Percentiles rank a stretch among this genome's conserved stretches.
phyloP scores from a whole-genome alignment of 768 basidiomycete genomes.

The Tylopilus sp. region DNA sequence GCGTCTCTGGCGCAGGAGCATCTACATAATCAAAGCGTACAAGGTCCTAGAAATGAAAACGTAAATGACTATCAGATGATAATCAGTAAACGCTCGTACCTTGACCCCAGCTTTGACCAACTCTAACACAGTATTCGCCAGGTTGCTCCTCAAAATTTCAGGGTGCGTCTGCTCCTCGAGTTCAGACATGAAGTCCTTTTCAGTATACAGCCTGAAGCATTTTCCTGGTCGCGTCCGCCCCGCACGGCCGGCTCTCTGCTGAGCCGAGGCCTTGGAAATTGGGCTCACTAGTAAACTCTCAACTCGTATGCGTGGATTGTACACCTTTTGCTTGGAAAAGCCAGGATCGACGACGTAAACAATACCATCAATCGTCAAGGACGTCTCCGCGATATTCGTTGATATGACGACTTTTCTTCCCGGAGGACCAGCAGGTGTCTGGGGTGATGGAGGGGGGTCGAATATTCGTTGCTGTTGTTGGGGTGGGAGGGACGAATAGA shows the following conservation, averaged over 20 bases:
- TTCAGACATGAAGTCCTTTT: conserved; percentile 94
- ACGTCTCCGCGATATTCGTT: conserved; percentile 98
- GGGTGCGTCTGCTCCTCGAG: conserved; percentile 97
- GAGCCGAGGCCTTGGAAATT: conserved; percentile 95
- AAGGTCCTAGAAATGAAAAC: conserved; percentile 49
- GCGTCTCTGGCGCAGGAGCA: conserved; percentile 91
- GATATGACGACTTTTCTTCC: conserved; percentile 94
- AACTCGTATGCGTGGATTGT: conserved; percentile 95
- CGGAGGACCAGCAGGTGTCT: conserved; percentile 62
- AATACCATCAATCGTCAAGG: conserved; percentile 96
- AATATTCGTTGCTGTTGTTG: conserved; percentile 97
- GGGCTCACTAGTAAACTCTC: conserved; percentile 91
- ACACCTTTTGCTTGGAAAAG: conserved; percentile 97
- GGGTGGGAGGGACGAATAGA: conserved; percentile 94
- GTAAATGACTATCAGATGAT: neutral
- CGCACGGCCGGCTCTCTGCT: conserved; percentile 94
- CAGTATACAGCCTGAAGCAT: conserved; percentile 95
- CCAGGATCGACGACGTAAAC: conserved; percentile 99
- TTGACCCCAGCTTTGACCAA: conserved; percentile 92
- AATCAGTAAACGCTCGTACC: conserved; percentile 33
- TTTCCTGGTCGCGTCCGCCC: conserved; percentile 96
- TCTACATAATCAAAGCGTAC: conserved; percentile 88
- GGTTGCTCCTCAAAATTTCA: conserved; percentile 90
- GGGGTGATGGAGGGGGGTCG: conserved; percentile 74
- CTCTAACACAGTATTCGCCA: conserved; percentile 92